A percentile compares a stretch with the other conserved stretches of the same genome.
Evolutionary conservation across 345 rosid species (phyloP).

Genomic region (Salix caprea): DNA sequence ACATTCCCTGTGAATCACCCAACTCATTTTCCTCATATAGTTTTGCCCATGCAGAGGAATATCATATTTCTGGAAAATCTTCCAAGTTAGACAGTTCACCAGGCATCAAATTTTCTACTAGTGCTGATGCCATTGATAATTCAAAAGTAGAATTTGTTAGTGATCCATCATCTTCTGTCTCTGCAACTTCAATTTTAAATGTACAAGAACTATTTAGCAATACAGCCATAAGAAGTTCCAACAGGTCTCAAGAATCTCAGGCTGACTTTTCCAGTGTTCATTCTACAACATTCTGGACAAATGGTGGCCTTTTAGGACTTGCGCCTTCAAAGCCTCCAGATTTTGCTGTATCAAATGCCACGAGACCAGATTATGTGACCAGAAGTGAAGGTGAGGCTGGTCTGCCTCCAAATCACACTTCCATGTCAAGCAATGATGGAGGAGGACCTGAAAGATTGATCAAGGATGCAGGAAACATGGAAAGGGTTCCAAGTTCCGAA

Average conservation of each 20-base stretch:
- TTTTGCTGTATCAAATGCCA: slow-evolving; percentile 48
- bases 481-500: slow-evolving; percentile 19
- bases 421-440: slow-evolving; percentile 12
- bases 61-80: slow-evolving; percentile 29
- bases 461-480: slow-evolving; percentile 27
- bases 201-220: slow-evolving; percentile 14
- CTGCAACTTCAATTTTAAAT: slow-evolving; percentile 14
- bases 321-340: slow-evolving; percentile 90
- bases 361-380: slow-evolving; percentile 21
- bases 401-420: slow-evolving; percentile 18
- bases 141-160: slow-evolving; percentile 14
- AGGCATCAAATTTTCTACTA: slow-evolving; percentile 3
- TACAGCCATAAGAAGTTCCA: slow-evolving; percentile 15
- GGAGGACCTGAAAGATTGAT: slow-evolving; percentile 23
- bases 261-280: slow-evolving; percentile 31
- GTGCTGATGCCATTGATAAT: slow-evolving; percentile 19
- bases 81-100: slow-evolving; percentile 35
- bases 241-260: slow-evolving; percentile 36
- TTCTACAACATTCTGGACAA: slow-evolving; percentile 78
- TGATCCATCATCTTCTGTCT: not conserved
- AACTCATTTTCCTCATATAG: slow-evolving; percentile 27
- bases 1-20: slow-evolving; percentile 14
- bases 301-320: slow-evolving; percentile 88
- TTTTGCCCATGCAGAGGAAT: slow-evolving; percentile 25
- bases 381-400: slow-evolving; percentile 22